Base-by-base conservation (phyloP, 768 basidiomycete species). In the Daedalea quercina region DNA sequence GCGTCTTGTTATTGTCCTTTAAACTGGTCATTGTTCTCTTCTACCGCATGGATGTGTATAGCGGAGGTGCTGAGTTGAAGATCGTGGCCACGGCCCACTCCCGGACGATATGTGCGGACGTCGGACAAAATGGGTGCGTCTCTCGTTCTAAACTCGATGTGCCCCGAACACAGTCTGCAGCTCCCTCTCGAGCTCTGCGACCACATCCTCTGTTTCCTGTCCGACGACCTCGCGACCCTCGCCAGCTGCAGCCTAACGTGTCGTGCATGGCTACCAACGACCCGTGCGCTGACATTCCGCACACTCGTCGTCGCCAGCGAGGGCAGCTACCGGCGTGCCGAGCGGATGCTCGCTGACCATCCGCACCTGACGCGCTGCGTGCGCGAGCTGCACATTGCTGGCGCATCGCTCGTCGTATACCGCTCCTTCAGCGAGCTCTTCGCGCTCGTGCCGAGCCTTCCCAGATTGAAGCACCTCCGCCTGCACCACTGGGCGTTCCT, bases 171-270 rank as follows among this genome's bases (percentile, higher is more conserved):
- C 6, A 4, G 28, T 8, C 19, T 3, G 15, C 37, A 37, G 31
- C 47, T 53, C 9, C 52, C 52, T 24, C 44, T 24, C 6, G 52
- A 46, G 44, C 26, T 47, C 20, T 24, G 17, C 15, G 44, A 46
- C 28, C 22, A 45, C 23, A 28, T 53, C 13, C 8, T 53, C 34
- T 20, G 37, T 11, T 37, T 24, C 28, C 44, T 53, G n/a, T 51
- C 40, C 40, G 50, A 51, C 24, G 52, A 53, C 34, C 44, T 12
- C 13, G 12, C 13, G 23, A 17, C 52, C 12, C 52, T 53, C 13
- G 15, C 22, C 3, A 34, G 26, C 2, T 46, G 52, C 34, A 47
- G 44, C 20, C 34, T 53, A 9, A 53, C 52, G 2, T 53, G 52
- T 44, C 34, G 23, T 26, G 44, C 31, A 22, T 53, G 44, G 44